Evolutionary conservation across 2,329 filamentous ascomycete species (phyloP), one percentile per base, ranked within the genome.

Genomic region (Ophiostoma triangulosporum): DNA sequence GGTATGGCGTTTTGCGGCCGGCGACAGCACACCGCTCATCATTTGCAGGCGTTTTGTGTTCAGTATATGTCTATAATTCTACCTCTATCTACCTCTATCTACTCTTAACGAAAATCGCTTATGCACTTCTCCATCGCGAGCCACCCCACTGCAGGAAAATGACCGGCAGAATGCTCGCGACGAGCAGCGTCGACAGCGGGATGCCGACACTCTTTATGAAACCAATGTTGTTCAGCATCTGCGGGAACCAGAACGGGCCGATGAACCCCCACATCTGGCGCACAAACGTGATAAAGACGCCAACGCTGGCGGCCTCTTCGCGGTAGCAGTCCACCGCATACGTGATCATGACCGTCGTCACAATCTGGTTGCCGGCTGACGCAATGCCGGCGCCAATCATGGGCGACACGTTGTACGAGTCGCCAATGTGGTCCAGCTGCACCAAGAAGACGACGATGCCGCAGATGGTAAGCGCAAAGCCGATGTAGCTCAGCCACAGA

Each of bases 251-350:
- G 56, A 69, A 69, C 0, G 63, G 62, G 6, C 71, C 69, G 52
- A 76, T 70, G 59, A 77, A 77, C 0, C 73, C 73, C 71, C 71
- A 77, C 1, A 70, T 72, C 54, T 76, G 73, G 7, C 78, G 68
- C 2, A 79, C 70, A 52, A 81, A 68, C 3, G 72, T 80, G 57
- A 81, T 70, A 57, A 80, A 81, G 0, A 79, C 76, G 2, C 77
- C 78, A 17, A 81, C 70, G 52, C 72, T 72, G 1, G 72, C 73
- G 0, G 76, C 69, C 38, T 77, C 70, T 27, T 75, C 67, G 2
- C 66, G 69, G 56, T 78, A 73, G 59, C 75, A 77, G 58, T 82
- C 79, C 1, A 83, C 73, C 0, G 77, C 73, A 61, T 80, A 82
- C 0, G 79, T 81, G 24, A 80, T 74, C 43, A 79, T 61, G 2